A percentile compares a stretch with the other conserved stretches of the same genome.
phyloP scores from a whole-genome alignment of 306 rosid genomes.

The Corylus americana region DNA sequence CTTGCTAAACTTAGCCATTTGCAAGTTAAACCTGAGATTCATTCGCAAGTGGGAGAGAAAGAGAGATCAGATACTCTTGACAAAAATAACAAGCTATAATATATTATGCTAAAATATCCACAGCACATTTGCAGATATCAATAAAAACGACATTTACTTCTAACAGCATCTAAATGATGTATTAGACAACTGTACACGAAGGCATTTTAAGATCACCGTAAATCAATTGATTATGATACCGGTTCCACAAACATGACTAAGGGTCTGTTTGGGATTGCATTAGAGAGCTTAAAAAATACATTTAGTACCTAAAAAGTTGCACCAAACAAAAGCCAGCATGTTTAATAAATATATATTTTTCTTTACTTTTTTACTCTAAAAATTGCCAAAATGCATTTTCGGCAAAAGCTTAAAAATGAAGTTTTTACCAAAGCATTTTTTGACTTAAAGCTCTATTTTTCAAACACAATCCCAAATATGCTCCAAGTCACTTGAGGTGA shows the following conservation, averaged over 20 bases:
- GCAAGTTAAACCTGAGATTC: slow-evolving; percentile 31
- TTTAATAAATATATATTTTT: no score
- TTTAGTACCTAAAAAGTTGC: no score
- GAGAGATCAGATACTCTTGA: slow-evolving; percentile 11
- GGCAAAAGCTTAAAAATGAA: no score
- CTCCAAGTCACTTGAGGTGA: not conserved
- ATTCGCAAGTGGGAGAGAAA: slow-evolving; percentile 6
- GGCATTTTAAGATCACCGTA: not conserved
- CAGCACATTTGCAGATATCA: not conserved
- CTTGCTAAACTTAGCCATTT: slow-evolving; percentile 54
- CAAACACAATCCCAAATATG: no score
- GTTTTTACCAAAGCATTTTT: no score
- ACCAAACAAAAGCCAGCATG: no score
- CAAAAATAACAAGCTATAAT: not conserved
- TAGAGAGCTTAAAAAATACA: no score
- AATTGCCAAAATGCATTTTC: no score
- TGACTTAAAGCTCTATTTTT: no score
- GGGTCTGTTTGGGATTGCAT: no score
- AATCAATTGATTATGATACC: not conserved
- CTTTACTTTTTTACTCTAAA: no score
- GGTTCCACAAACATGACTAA: not conserved
- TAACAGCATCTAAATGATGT: slow-evolving; percentile 1
- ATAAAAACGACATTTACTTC: not conserved
- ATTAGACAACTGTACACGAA: not conserved
- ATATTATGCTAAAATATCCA: not conserved